Evolutionary conservation across 2,329 filamentous ascomycete genomes (phyloP).

Genomic region (Neurospora sp.): DNA sequence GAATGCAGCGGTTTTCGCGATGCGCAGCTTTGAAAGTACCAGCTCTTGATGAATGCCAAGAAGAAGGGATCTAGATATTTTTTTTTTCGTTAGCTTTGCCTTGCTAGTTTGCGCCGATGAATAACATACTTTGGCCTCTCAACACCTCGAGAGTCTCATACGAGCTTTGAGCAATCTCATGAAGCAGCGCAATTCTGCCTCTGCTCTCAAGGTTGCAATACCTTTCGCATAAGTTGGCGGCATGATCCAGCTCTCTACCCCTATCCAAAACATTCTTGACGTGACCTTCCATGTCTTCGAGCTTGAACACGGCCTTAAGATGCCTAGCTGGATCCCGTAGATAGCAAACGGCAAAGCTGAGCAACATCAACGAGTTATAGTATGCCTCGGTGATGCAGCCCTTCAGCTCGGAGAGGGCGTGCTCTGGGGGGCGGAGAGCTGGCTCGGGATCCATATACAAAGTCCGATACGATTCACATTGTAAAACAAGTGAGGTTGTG

Average conservation of each 20-base stretch:
- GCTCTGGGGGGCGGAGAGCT: not conserved
- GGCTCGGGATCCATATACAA: not conserved
- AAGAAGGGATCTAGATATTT: not conserved
- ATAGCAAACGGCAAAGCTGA: not conserved
- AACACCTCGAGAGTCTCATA: not conserved
- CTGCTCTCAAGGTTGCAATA: not conserved
- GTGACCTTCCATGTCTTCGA: not conserved
- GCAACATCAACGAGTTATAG: not conserved
- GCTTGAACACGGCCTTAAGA: not conserved
- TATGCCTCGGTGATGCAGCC: not conserved
- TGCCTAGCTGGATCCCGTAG: not conserved
- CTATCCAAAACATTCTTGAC: not conserved
- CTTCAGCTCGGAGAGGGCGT: not conserved
- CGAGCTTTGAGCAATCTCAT: not conserved
- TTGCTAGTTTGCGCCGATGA: not conserved
- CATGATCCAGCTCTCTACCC: not conserved
- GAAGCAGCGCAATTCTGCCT: not conserved
- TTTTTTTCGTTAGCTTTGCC: not conserved
- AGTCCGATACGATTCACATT: not conserved
- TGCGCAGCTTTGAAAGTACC: not conserved
- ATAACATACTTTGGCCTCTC: not conserved
- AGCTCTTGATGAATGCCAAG: not conserved
- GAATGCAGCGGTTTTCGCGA: constrained; percentile 17
- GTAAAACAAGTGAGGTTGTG: not conserved
- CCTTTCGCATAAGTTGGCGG: not conserved